A percentile compares a stretch with the other conserved stretches of the same genome.
Conservation (phyloP, 495 filamentous ascomycete genomes). For the Glarea lozoyensis region DNA sequence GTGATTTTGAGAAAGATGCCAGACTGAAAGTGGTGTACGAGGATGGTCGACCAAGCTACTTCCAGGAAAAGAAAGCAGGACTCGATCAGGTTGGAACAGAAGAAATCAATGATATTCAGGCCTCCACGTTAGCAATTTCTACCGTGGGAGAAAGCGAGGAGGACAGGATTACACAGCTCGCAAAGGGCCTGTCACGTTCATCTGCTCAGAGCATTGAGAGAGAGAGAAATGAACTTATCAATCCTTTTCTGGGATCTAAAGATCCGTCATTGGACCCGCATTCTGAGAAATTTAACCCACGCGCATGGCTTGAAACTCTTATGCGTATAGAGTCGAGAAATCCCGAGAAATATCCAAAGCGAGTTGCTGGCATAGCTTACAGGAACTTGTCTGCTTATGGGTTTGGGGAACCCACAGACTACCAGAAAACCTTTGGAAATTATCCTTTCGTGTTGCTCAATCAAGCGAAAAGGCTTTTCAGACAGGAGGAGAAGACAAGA, state of each 20-base stretch:
- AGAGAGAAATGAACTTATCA: no score
- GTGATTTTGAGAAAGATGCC: conserved; percentile 22
- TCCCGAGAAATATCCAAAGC: conserved; percentile 26
- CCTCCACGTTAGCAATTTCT: no score
- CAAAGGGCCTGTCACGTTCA: no score
- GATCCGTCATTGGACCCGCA: not conserved
- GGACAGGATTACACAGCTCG: no score
- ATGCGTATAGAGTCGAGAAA: conserved; percentile 31
- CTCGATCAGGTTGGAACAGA: no score
- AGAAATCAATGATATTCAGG: no score
- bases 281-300: conserved; percentile 33
- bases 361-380: conserved; percentile 37
- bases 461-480: conserved; percentile 39
- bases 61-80: conserved; percentile 33
- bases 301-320: conserved; percentile 43
- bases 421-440: conserved; percentile 59
- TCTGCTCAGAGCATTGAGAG: no score
- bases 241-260: no score
- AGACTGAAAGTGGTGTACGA: conserved; percentile 36
- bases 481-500: not conserved
- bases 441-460: conserved; percentile 6
- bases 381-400: conserved; percentile 64
- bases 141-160: no score
- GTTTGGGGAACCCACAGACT: conserved; percentile 65
- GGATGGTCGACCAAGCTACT: conserved; percentile 28